These are phyloP conservation scores for Curvularia eragrostidis DNA, from an alignment of 2,329 filamentous ascomycete species.

Conservation along the genomic window DNA sequence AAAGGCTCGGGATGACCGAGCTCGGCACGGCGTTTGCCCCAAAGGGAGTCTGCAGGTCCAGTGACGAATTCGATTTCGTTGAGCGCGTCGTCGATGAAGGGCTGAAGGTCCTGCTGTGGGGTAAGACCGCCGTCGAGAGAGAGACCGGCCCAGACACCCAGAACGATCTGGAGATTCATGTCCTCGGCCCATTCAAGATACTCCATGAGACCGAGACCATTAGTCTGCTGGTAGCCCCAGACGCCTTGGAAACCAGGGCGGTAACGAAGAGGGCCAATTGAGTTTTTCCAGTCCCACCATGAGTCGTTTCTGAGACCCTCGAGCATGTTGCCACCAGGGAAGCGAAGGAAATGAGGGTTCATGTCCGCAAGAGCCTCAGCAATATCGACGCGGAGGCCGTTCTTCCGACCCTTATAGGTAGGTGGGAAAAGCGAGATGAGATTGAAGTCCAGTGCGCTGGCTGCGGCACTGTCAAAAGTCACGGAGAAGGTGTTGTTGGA, in stretches of 20 bases:
- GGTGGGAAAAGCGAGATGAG: constrained; percentile 62
- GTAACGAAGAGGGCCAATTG: constrained; percentile 56
- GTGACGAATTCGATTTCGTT: constrained; percentile 48
- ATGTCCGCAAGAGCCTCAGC: constrained; percentile 55
- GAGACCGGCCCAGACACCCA: constrained; percentile 56
- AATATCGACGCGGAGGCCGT: constrained; percentile 60
- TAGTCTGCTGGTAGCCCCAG: constrained; percentile 56
- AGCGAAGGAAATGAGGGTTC: constrained; percentile 56
- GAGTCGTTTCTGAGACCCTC: constrained; percentile 38
- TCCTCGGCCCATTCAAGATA: constrained; percentile 59
- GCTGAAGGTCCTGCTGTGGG: constrained; percentile 47
- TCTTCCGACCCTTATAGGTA: constrained; percentile 61
- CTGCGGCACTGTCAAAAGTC: constrained; percentile 53
- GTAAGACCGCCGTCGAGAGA: constrained; percentile 52
- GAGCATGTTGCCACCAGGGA: constrained; percentile 61
- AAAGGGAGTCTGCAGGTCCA: constrained; percentile 40
- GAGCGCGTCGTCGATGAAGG: constrained; percentile 49
- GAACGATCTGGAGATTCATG: constrained; percentile 51
- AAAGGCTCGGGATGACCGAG: constrained; percentile 50
- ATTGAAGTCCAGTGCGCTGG: constrained; percentile 53
- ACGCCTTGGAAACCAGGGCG: constrained; percentile 56
- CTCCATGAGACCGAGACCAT: constrained; percentile 56
- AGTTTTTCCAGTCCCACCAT: constrained; percentile 57
- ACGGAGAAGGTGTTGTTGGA: constrained; percentile 61
- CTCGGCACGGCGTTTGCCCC: constrained; percentile 44